Evolutionary conservation across 768 basidiomycete genomes (phyloP).

Genomic region (Cubamyces lactineus): DNA sequence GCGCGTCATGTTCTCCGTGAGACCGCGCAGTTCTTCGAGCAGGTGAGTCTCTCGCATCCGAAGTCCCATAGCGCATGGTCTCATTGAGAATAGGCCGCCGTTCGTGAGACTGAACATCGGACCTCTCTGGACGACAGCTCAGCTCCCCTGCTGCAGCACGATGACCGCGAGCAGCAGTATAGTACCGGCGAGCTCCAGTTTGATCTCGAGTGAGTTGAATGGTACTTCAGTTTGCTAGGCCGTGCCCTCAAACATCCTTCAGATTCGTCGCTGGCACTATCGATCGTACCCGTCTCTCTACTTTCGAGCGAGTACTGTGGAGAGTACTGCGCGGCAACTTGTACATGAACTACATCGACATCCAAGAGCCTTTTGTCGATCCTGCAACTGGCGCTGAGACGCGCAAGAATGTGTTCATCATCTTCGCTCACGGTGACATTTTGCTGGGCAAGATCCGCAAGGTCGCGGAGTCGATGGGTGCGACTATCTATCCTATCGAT

Average conservation of each 20-base stretch:
- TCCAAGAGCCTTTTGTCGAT: constrained; percentile 89
- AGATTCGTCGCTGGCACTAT: constrained; percentile 97
- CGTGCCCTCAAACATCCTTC: neutral
- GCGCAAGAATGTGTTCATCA: constrained; percentile 99
- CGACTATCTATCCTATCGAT: constrained; percentile 95
- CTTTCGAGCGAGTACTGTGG: constrained; percentile 98
- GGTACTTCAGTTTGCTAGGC: neutral
- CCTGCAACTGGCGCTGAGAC: constrained; percentile 81
- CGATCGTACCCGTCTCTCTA: constrained; percentile 86
- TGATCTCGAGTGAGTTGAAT: constrained; percentile 77
- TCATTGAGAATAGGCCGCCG: constrained; percentile 65
- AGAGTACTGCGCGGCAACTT: constrained; percentile 96
- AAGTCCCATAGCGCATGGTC: neutral
- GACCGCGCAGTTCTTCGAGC: constrained; percentile 95
- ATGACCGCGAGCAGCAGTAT: constrained; percentile 77
- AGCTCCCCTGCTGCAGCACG: constrained; percentile 88
- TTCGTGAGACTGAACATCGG: constrained; percentile 77
- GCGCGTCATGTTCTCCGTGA: constrained; percentile 93
- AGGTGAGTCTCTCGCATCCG: constrained; percentile 48
- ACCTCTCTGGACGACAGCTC: constrained; percentile 90
- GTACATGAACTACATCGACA: constrained; percentile 99
- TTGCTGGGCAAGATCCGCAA: constrained; percentile 96
- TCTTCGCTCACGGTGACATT: constrained; percentile 95
- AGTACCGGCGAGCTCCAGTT: constrained; percentile 58
- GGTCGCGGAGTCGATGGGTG: constrained; percentile 99